Base-by-base conservation (phyloP, 2,329 filamentous ascomycete genomes). In the Paramyrothecium sp. region DNA sequence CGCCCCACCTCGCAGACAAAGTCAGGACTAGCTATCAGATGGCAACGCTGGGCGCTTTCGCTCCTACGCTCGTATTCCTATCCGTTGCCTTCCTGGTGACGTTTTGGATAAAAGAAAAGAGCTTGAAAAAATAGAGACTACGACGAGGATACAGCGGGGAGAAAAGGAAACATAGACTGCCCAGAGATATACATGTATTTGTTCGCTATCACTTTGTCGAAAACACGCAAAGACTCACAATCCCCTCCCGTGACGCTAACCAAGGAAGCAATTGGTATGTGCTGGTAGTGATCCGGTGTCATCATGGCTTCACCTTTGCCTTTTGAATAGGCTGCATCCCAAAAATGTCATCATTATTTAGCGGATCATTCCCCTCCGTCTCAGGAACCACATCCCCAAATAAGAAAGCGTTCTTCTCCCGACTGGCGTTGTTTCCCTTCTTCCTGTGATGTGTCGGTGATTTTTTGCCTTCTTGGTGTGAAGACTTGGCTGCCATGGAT, bases 11-110 rank as follows among this genome's bases (percentile, higher is more conserved):
- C 1, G 82, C 81, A 23, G 74, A 69, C 16, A 70, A 89, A 12
- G 89, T 94, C 3, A 80, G 84, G 44, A 73, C 75, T 26, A 90
- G 88, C 68, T 94, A 93, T 71, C 84, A 85, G 48, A 56, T 71
- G 10, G 76, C 76, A 3, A 75, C 73, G 3, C 64, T 74, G 51
- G 71, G 71, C 50, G 75, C 78, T 1, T 76, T 81, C 56, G 68
- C 69, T 1, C 70, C 81, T 4, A 69, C 73, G 1, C 60, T 72
- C 1, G 51, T 68, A 1, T 71, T 82, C 33, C 63, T 75, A 7
- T 55, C 65, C 3, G 60, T 73, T 4, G 75, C 78, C 0, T 71
- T 83, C 20, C 46, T 74, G 8, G 70, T 74, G 16, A 67, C 75
- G 1, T 71, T 76, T 41, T 88, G 84, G 59, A 81, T 89, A 12